Conservation (phyloP, 129 eudicot species). For the Gnaphalium uliginosum region DNA sequence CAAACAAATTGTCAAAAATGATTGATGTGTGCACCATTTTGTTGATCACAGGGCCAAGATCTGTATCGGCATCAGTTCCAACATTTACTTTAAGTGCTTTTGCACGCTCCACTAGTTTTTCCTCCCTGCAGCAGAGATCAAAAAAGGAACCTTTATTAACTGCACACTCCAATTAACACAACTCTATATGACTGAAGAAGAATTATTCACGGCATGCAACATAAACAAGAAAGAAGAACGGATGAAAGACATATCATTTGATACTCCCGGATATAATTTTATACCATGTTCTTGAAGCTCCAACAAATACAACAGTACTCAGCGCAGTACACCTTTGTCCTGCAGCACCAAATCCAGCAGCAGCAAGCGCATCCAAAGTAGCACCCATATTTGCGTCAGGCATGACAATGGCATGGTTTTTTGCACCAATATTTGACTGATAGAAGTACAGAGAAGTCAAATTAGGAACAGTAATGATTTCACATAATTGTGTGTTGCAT, state of each 20-base stretch:
- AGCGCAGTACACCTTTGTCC: constrained; percentile 89
- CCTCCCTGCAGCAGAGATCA: constrained; percentile 59
- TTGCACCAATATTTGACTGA: constrained; percentile 87
- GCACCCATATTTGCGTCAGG: constrained; percentile 90
- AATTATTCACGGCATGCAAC: too few relatives aligned
- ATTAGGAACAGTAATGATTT: constrained; percentile 14
- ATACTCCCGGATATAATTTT: neutral
- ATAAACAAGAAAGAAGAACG: neutral
- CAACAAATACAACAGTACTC: constrained; percentile 84
- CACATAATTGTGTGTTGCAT: constrained; percentile 1
- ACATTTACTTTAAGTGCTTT: constrained; percentile 74
- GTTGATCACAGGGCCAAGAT: constrained; percentile 93
- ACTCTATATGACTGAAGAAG: neutral
- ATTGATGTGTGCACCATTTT: constrained; percentile 54
- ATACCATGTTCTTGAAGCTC: constrained; percentile 82
- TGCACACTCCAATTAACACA: neutral
- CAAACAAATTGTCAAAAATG: constrained; percentile 8
- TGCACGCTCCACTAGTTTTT: constrained; percentile 71
- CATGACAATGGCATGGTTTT: constrained; percentile 90
- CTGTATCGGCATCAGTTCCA: constrained; percentile 87
- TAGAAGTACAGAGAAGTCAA: neutral
- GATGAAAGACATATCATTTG: neutral
- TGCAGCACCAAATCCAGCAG: constrained; percentile 93
- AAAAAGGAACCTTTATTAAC: constrained; percentile 1
- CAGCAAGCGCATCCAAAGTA: constrained; percentile 71